These are phyloP conservation scores for Ceratobasidium sp. DNA, from an alignment of 1,284 basidiomycete species.

Conservation along the genomic window DNA sequence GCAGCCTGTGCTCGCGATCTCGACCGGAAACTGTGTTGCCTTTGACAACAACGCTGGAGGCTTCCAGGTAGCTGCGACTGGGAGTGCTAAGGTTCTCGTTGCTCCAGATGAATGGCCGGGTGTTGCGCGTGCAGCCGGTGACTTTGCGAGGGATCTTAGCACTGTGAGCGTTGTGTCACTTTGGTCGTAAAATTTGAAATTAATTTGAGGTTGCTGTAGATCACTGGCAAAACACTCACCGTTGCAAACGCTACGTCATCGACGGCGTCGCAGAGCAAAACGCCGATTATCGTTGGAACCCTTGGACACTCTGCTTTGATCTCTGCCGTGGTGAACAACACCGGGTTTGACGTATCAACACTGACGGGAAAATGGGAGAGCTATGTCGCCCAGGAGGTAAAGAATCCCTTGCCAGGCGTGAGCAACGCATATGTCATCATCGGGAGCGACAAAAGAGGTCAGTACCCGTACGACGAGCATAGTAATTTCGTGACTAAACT, in stretches of 20 bases:
- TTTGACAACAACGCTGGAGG: slow-evolving; percentile 41
- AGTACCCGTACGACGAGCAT: slow-evolving; percentile 1
- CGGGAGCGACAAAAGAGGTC: slow-evolving; percentile 71
- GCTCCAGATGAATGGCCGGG: slow-evolving; percentile 70
- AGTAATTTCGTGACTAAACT: slow-evolving; percentile 10
- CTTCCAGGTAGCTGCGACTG: slow-evolving; percentile 45
- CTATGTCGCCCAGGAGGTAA: slow-evolving; percentile 64
- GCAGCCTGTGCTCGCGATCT: slow-evolving; percentile 15
- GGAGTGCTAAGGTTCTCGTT: slow-evolving; percentile 57
- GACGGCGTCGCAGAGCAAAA: slow-evolving; percentile 43
- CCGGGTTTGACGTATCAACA: slow-evolving; percentile 64
- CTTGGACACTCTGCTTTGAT: slow-evolving; percentile 71
- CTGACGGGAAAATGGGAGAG: slow-evolving; percentile 73
- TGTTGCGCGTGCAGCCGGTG: slow-evolving; percentile 69
- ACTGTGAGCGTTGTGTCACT: slow-evolving; percentile 40
- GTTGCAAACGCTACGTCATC: slow-evolving; percentile 60
- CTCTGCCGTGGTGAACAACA: slow-evolving; percentile 62
- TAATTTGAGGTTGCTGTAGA: slow-evolving; percentile 49
- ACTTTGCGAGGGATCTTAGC: slow-evolving; percentile 70
- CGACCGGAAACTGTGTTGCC: slow-evolving; percentile 41
- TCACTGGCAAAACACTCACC: slow-evolving; percentile 64
- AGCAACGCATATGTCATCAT: slow-evolving; percentile 71
- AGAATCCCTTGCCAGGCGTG: slow-evolving; percentile 67
- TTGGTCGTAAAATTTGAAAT: neutral
- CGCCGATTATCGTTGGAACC: slow-evolving; percentile 71